A percentile compares a stretch with the other conserved stretches of the same genome.
These are phyloP conservation scores for Podospora pseudocomata DNA, from an alignment of 495 filamentous ascomycete genomes.

Conservation along the genomic window DNA sequence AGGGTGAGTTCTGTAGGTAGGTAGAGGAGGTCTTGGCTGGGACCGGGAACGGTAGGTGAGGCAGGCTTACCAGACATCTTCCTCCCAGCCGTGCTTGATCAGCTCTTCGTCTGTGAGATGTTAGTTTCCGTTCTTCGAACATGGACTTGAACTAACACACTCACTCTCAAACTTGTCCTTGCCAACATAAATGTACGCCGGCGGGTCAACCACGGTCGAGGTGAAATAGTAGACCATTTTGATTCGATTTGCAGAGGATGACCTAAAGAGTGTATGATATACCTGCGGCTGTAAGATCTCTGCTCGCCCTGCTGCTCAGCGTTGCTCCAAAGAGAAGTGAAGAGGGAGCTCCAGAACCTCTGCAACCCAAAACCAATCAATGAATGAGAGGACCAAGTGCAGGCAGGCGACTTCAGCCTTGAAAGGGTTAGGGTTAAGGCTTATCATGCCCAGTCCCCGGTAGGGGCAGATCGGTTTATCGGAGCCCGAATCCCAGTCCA, in stretches of 20 bases:
- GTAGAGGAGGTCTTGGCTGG: not conserved
- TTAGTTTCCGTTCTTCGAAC: conserved; percentile 24
- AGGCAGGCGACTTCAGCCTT: not conserved
- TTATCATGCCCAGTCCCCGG: not conserved
- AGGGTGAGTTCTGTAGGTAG: conserved; percentile 1
- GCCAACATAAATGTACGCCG: conserved; percentile 90
- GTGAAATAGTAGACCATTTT: conserved; percentile 95
- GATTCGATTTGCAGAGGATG: not conserved
- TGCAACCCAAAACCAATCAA: not conserved
- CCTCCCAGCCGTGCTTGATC: conserved; percentile 87
- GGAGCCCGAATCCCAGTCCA: not conserved
- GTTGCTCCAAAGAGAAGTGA: not conserved
- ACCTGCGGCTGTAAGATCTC: not conserved
- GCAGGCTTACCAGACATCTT: conserved; percentile 82
- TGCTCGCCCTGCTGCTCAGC: not conserved
- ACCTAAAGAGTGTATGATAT: conserved; percentile 2
- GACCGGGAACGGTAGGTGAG: not conserved
- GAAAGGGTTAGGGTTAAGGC: conserved; percentile 9
- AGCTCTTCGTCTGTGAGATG: conserved; percentile 78
- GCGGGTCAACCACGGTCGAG: conserved; percentile 63
- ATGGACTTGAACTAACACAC: conserved; percentile 22
- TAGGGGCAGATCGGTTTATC: not conserved
- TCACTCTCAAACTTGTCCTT: conserved; percentile 99
- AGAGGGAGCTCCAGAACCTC: not conserved
- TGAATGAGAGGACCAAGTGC: not conserved